Evolutionary conservation across 176 grass and related monocot genomes (phyloP).

Genomic region (Secale cereale): DNA sequence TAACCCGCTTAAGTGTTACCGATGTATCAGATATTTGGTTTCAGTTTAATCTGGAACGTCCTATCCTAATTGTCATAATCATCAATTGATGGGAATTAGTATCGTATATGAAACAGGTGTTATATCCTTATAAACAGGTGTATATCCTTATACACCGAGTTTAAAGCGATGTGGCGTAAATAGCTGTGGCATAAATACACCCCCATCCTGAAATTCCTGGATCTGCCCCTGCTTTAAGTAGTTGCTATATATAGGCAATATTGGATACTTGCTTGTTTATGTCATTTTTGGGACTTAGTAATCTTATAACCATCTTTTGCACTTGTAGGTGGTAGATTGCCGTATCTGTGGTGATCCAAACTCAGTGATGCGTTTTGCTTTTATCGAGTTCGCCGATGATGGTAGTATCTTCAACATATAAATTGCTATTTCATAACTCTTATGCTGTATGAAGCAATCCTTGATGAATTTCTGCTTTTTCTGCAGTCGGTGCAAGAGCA

Average conservation of each 20-base stretch:
- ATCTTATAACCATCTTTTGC: constrained; percentile 20
- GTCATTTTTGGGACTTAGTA: neutral
- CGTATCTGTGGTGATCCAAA: constrained; percentile 92
- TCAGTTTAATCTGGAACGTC: neutral
- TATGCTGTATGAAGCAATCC: constrained; percentile 17
- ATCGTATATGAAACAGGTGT: neutral
- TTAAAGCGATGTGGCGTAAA: too few species aligned
- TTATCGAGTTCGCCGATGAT: constrained; percentile 97
- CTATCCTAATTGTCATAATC: neutral
- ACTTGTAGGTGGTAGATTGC: constrained; percentile 87
- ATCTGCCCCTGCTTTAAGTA: neutral
- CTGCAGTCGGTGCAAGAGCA: constrained; percentile 80
- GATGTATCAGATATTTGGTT: neutral
- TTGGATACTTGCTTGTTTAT: neutral
- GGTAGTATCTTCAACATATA: constrained; percentile 43
- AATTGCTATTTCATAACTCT: neutral
- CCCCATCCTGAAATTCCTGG: neutral
- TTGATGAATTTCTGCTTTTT: constrained; percentile 20
- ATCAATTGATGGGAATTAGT: neutral
- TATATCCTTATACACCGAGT: too few species aligned
- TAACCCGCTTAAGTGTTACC: neutral
- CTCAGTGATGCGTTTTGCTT: constrained; percentile 93
- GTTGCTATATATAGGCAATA: neutral
- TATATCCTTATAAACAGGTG: too few species aligned
- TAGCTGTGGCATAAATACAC: neutral